Percentiles rank a stretch among this genome's conserved stretches.
Conservation (phyloP, 176 grass and related monocot genomes). For the Hsuehochloa calcarea region DNA sequence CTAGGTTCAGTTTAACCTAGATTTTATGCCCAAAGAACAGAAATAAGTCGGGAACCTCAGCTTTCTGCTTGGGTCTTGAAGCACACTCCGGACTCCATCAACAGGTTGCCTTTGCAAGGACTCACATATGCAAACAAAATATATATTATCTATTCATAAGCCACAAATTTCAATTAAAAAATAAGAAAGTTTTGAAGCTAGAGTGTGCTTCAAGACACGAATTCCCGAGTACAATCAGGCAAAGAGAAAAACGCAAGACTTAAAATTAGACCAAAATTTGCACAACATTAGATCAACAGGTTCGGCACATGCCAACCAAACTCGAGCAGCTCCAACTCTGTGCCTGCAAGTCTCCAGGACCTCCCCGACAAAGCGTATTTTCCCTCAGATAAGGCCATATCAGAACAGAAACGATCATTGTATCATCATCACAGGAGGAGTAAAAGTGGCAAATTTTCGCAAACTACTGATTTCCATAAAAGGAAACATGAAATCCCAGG, state of each 20-base stretch:
- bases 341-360: neutral
- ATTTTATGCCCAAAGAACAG: neutral
- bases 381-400: neutral
- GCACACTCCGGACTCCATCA: neutral
- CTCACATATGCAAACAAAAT: neutral
- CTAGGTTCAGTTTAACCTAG: neutral
- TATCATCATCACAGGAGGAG: neutral
- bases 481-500: neutral
- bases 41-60: neutral
- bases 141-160: neutral
- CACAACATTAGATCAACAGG: neutral
- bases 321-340: neutral
- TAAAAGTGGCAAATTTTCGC: neutral
- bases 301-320: constrained; percentile 3
- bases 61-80: neutral
- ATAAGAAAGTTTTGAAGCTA: neutral
- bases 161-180: neutral
- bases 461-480: neutral
- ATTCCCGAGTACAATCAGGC: neutral
- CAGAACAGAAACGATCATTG: neutral
- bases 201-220: neutral
- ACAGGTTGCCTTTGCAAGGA: neutral
- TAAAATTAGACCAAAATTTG: neutral
- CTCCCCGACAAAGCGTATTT: neutral
- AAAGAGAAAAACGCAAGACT: neutral